phyloP scores from a whole-genome alignment of 805 yeast species.

The Candida cerambycidarum region DNA sequence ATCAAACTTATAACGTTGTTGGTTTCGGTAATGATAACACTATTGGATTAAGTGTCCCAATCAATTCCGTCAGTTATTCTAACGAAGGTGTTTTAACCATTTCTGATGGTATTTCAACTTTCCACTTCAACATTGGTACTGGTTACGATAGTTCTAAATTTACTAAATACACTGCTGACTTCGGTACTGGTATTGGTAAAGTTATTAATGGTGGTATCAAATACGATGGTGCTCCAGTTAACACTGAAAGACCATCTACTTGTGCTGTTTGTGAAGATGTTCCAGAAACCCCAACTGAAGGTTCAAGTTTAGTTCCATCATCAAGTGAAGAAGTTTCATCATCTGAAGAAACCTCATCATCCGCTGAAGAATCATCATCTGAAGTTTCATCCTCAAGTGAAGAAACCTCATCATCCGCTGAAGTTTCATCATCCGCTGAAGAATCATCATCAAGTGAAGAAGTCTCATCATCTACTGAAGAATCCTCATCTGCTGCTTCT shows the following conservation, averaged over 20 bases:
- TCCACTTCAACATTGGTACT: slow-evolving; percentile 21
- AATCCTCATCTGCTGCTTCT: slow-evolving; percentile 7
- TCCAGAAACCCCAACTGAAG: slow-evolving; percentile 18
- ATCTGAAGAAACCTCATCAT: background rate
- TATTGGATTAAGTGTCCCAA: slow-evolving; percentile 22
- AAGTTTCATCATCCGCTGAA: slow-evolving; percentile 5
- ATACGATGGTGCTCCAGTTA: slow-evolving; percentile 19
- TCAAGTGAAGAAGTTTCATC: slow-evolving; percentile 5
- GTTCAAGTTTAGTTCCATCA: slow-evolving; percentile 9
- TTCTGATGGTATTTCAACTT: slow-evolving; percentile 14
- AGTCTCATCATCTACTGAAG: slow-evolving; percentile 5
- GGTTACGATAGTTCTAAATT: slow-evolving; percentile 20
- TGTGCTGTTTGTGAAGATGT: slow-evolving; percentile 20
- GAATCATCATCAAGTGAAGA: slow-evolving; percentile 1
- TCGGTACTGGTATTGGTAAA: slow-evolving; percentile 19
- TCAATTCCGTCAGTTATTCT: slow-evolving; percentile 12
- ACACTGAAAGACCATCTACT: slow-evolving; percentile 20
- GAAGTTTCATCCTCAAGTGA: slow-evolving; percentile 2
- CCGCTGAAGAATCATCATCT: background rate
- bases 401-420: background rate
- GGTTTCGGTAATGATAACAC: slow-evolving; percentile 30
- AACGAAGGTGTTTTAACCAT: slow-evolving; percentile 16
- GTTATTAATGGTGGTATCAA: slow-evolving; percentile 21
- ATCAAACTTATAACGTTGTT: slow-evolving; percentile 22
- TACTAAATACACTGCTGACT: slow-evolving; percentile 16